phyloP scores from a whole-genome alignment of 306 rosid genomes.

The Vicia villosa region DNA sequence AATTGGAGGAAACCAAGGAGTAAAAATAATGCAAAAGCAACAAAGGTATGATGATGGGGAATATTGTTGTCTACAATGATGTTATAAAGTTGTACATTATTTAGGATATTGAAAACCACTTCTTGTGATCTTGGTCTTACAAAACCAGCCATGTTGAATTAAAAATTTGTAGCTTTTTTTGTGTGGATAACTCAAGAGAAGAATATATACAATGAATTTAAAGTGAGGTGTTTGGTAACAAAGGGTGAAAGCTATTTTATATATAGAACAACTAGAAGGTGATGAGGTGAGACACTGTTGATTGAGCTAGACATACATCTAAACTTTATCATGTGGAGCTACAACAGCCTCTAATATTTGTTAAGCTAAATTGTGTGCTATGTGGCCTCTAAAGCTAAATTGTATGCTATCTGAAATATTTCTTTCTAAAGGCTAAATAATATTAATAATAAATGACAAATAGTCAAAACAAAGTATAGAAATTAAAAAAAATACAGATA shows the following conservation, averaged over 20 bases:
- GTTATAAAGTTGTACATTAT: not conserved
- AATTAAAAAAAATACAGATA: too few relatives aligned
- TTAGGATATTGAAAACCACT: not conserved
- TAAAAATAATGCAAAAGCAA: constrained; percentile 1
- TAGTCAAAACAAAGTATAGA: too few relatives aligned
- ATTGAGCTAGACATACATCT: not conserved
- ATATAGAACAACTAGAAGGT: not conserved
- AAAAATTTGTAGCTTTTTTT: not conserved
- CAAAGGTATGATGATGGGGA: not conserved
- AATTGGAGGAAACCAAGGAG: constrained; percentile 9
- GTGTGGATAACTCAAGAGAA: not conserved
- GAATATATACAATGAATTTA: not conserved
- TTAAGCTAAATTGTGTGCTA: not conserved
- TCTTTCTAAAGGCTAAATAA: too few relatives aligned
- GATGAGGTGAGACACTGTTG: not conserved
- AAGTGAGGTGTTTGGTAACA: not conserved
- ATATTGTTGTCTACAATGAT: not conserved
- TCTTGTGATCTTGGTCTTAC: not conserved
- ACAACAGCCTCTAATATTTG: not conserved
- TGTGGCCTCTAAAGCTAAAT: too few relatives aligned
- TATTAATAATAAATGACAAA: too few relatives aligned
- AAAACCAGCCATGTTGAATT: not conserved
- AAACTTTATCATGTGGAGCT: too few relatives aligned
- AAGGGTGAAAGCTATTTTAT: not conserved
- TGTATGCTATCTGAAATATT: too few relatives aligned